Evolutionary conservation across 192 early-diverging fungal genomes (phyloP).

Genomic region (Coemansia sp.): DNA sequence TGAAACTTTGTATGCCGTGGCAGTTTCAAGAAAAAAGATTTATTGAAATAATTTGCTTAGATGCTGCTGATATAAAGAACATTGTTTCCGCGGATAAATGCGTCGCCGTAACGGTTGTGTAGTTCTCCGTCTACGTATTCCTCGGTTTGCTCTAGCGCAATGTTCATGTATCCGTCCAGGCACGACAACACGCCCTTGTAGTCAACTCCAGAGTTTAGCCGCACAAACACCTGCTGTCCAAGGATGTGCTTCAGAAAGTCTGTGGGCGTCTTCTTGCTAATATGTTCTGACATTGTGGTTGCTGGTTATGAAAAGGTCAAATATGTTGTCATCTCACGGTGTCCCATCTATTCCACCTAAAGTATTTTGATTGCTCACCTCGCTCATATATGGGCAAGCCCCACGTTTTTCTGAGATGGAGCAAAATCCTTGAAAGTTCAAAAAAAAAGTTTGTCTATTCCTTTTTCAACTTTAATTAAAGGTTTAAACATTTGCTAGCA

Average conservation of each 20-base stretch:
- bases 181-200: slow-evolving; percentile 91
- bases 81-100: slow-evolving; percentile 97
- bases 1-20: not conserved
- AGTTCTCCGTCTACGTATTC: slow-evolving; percentile 94
- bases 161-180: slow-evolving; percentile 97
- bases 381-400: not conserved
- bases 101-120: slow-evolving; percentile 92
- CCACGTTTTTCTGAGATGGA: not conserved
- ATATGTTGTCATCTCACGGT: no score
- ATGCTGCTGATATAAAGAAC: slow-evolving; percentile 66
- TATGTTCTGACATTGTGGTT: slow-evolving; percentile 12
- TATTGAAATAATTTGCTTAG: slow-evolving; percentile 17
- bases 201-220: slow-evolving; percentile 94
- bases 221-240: slow-evolving; percentile 83
- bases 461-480: not conserved
- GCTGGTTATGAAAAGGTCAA: not conserved
- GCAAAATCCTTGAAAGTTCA: no score
- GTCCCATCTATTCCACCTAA: not conserved
- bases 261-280: slow-evolving; percentile 65
- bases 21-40: not conserved
- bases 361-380: not conserved
- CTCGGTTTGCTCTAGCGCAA: slow-evolving; percentile 93
- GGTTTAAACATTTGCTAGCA: not conserved
- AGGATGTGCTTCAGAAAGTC: slow-evolving; percentile 88
- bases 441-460: no score